Percentiles rank a stretch among this genome's conserved stretches.
Evolutionary conservation across 23 red algal species (phyloP).

Genomic region (Gracilaria caudata): DNA sequence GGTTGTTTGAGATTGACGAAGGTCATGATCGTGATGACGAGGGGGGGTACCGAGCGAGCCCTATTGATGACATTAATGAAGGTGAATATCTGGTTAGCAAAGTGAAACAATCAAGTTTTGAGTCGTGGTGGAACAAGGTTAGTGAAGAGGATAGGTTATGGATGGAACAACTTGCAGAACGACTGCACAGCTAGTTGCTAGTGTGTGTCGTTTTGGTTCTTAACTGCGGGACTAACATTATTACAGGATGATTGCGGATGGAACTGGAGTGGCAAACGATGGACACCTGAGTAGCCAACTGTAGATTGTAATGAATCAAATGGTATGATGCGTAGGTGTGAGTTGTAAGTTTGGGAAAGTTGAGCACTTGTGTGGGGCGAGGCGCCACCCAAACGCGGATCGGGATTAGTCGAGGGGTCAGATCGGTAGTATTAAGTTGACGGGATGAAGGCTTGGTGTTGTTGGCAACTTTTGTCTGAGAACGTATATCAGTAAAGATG

Average conservation of each 20-base stretch:
- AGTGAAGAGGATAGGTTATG: constrained; percentile 42
- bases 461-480: background rate
- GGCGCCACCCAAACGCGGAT: background rate
- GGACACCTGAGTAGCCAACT: background rate
- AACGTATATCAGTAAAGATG: constrained; percentile 17
- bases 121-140: constrained; percentile 63
- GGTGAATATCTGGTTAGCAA: constrained; percentile 34
- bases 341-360: background rate
- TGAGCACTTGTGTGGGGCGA: background rate
- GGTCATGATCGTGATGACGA: constrained; percentile 51
- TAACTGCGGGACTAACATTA: constrained; percentile 39
- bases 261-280: background rate
- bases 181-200: constrained; percentile 1
- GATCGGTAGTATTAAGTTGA: background rate
- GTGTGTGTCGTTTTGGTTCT: constrained; percentile 22
- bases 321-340: background rate
- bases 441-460: background rate
- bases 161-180: constrained; percentile 47
- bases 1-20: constrained; percentile 60
- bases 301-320: background rate
- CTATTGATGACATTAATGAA: constrained; percentile 62
- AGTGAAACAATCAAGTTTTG: constrained; percentile 47
- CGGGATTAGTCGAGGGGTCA: background rate
- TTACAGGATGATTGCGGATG: background rate
- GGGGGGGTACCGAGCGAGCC: constrained; percentile 10